phyloP scores from a whole-genome alignment of 202 grass and related monocot species.

The Bolboschoenoplectus hybrid region DNA sequence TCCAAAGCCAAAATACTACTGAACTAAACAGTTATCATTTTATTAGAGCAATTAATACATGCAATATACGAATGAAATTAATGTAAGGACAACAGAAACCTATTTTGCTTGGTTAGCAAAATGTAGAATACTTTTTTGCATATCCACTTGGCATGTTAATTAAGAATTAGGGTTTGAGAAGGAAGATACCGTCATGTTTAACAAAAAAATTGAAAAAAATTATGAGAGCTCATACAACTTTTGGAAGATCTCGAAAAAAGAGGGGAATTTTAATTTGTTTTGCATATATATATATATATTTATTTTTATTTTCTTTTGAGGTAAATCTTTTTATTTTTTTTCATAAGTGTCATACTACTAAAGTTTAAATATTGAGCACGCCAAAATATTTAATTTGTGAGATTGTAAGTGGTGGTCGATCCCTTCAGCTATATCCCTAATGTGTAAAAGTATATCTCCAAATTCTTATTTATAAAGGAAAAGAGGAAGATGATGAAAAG shows the following conservation, averaged over 20 bases:
- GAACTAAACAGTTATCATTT: slow-evolving; percentile 2
- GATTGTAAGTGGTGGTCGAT: background rate
- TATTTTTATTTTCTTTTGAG: background rate
- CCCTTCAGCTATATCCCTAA: background rate
- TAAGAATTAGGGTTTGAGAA: slow-evolving; percentile 12
- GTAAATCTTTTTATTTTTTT: background rate
- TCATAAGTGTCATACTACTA: background rate
- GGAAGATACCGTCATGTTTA: background rate
- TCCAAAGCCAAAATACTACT: background rate
- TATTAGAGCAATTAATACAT: slow-evolving; percentile 6
- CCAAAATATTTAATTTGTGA: background rate
- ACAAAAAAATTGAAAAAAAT: background rate
- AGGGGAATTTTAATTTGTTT: background rate
- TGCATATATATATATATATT: too few relatives aligned
- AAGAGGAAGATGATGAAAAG: background rate
- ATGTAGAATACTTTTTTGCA: background rate
- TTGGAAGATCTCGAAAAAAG: slow-evolving; percentile 7
- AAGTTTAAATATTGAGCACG: background rate
- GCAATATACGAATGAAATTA: background rate
- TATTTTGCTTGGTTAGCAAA: slow-evolving; percentile 1
- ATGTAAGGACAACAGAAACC: background rate
- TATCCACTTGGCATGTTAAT: background rate
- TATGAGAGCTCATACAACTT: background rate
- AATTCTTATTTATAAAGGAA: background rate
- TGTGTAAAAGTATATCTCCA: background rate